Evolutionary conservation across 129 eudicot species (phyloP).

Genomic region (Saposhnikovia divaricata): DNA sequence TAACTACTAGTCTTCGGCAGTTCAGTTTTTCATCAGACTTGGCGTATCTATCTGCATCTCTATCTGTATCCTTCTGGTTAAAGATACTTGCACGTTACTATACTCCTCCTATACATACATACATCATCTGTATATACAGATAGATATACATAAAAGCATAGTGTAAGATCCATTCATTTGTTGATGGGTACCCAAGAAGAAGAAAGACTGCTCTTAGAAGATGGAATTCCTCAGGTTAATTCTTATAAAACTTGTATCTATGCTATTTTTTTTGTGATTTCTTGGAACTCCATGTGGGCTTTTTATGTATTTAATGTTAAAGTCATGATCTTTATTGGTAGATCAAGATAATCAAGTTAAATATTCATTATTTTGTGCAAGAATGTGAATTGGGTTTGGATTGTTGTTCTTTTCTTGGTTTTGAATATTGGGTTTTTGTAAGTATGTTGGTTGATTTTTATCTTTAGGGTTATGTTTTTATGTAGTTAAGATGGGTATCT

Average conservation of each 20-base stretch:
- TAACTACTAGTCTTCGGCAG: background rate
- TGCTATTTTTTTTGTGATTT: background rate
- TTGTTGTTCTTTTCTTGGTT: background rate
- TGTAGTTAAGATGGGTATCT: background rate
- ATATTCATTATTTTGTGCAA: background rate
- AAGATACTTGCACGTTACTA: background rate
- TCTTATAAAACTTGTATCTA: no score
- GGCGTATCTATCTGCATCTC: background rate
- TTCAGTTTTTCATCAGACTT: background rate
- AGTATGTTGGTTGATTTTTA: background rate
- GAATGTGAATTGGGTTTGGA: background rate
- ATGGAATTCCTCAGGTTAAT: conserved; percentile 35
- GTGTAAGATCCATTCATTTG: background rate
- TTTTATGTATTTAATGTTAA: background rate
- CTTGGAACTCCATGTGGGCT: background rate
- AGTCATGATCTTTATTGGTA: background rate
- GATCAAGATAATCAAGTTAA: background rate
- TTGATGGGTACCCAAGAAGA: conserved; percentile 56
- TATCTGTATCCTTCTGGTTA: background rate
- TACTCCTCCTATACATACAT: background rate
- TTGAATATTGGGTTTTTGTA: background rate
- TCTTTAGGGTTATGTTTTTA: background rate
- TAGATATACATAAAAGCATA: background rate
- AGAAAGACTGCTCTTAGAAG: conserved; percentile 50
- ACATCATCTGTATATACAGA: background rate